Conservation (phyloP, 257 asterid species). For the Lavandula angustifolia region DNA sequence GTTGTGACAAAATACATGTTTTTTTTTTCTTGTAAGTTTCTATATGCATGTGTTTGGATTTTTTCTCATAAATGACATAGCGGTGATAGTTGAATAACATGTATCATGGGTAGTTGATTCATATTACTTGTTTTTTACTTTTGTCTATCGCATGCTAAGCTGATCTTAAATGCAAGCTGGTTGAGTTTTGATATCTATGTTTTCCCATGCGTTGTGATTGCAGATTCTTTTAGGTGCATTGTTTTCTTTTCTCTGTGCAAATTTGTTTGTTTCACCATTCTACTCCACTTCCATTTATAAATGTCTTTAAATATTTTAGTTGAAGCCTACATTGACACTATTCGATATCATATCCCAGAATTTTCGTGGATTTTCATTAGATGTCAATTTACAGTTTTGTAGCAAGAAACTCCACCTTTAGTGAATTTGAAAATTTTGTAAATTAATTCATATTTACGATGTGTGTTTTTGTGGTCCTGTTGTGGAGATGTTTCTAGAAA, state of each 20-base stretch:
- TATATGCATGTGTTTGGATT: conserved; percentile 17
- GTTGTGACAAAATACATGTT: conserved; percentile 38
- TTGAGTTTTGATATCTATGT: conserved; percentile 8
- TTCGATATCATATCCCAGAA: neutral
- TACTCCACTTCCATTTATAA: neutral
- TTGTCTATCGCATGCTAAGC: neutral
- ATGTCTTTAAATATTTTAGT: neutral
- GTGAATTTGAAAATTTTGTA: conserved; percentile 12
- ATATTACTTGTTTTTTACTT: conserved; percentile 8
- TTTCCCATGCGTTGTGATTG: conserved; percentile 2
- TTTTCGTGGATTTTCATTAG: conserved; percentile 9
- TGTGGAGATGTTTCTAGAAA: conserved; percentile 69
- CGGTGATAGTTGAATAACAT: conserved; percentile 1
- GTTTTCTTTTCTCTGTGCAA: conserved; percentile 1
- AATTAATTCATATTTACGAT: conserved; percentile 24
- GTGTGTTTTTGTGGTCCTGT: conserved; percentile 23
- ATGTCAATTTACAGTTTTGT: conserved; percentile 19
- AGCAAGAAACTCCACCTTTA: neutral
- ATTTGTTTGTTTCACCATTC: neutral
- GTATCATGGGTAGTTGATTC: conserved; percentile 12
- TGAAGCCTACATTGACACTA: conserved; percentile 8
- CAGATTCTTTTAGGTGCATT: conserved; percentile 13
- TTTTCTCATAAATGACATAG: neutral
- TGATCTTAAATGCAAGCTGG: conserved; percentile 11
- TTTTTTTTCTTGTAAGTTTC: conserved; percentile 31